Percentiles rank a stretch among this genome's conserved stretches.
phyloP scores from a whole-genome alignment of 169 alveolate species.

The Cyclospora cayetanensis region DNA sequence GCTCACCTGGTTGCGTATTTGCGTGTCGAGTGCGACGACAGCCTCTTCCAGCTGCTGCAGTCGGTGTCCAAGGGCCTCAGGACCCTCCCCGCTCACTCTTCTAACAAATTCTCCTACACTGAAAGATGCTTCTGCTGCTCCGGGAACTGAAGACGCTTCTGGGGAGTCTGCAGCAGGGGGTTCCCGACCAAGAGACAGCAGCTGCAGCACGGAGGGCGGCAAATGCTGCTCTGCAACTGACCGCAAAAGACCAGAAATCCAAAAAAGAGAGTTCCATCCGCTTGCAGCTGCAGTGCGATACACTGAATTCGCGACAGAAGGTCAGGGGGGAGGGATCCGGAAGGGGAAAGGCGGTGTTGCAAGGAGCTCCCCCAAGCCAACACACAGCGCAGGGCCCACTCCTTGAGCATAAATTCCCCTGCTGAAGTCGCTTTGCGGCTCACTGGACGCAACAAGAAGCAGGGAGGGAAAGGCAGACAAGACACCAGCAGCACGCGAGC shows the following conservation, averaged over 20 bases:
- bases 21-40: neutral
- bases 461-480: neutral
- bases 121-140: constrained; percentile 26
- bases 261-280: too few relatives aligned
- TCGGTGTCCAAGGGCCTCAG: neutral
- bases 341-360: too few relatives aligned
- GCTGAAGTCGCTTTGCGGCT: too few relatives aligned
- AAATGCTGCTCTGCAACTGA: constrained; percentile 22
- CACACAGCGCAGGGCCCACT: too few relatives aligned
- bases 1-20: neutral
- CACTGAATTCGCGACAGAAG: too few relatives aligned
- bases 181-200: neutral
- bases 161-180: neutral
- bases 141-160: neutral
- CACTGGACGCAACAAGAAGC: neutral
- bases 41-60: constrained; percentile 31
- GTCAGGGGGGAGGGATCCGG: too few relatives aligned
- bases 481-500: constrained; percentile 22
- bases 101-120: constrained; percentile 3
- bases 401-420: too few relatives aligned
- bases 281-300: too few relatives aligned
- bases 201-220: constrained; percentile 26
- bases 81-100: constrained; percentile 12
- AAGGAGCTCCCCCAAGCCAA: too few relatives aligned
- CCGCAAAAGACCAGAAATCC: neutral